Evolutionary conservation across 805 yeast genomes (phyloP).

Genomic region (Ascoidea tarda): DNA sequence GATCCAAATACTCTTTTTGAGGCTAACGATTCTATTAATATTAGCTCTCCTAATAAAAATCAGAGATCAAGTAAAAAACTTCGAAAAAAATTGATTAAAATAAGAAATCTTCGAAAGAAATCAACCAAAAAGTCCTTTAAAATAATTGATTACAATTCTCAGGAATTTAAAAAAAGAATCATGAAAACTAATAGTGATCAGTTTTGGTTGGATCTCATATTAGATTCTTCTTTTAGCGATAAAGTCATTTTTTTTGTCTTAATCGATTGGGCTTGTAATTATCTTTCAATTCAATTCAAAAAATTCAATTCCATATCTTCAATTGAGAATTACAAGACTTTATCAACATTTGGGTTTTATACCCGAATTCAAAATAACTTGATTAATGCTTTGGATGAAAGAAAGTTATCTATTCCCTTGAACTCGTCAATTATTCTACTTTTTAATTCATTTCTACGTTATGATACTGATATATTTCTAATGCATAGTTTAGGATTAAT

Average conservation of each 20-base stretch:
- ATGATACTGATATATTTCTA: not conserved
- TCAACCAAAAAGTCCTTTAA: too few species aligned
- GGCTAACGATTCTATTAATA: too few species aligned
- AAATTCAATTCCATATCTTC: not conserved
- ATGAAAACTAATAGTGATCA: not conserved
- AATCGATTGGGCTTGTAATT: not conserved
- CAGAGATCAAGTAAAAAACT: not conserved
- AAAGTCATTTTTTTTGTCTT: too few species aligned
- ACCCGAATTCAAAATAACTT: not conserved
- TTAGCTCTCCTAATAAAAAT: too few species aligned
- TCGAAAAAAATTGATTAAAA: not conserved
- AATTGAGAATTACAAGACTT: too few species aligned
- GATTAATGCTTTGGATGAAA: not conserved
- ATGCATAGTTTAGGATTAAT: not conserved
- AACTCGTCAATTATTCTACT: not conserved
- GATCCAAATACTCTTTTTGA: too few species aligned
- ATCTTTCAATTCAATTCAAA: not conserved
- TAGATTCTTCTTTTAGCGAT: not conserved
- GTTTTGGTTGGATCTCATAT: not conserved
- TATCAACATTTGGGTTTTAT: not conserved
- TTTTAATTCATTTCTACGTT: not conserved
- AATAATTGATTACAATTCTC: too few species aligned
- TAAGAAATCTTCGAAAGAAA: not conserved
- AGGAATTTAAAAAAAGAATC: too few species aligned
- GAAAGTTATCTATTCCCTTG: not conserved